Evolutionary conservation across 495 filamentous ascomycete species (phyloP).

Genomic region (Penicillium macrosclerotiorum): DNA sequence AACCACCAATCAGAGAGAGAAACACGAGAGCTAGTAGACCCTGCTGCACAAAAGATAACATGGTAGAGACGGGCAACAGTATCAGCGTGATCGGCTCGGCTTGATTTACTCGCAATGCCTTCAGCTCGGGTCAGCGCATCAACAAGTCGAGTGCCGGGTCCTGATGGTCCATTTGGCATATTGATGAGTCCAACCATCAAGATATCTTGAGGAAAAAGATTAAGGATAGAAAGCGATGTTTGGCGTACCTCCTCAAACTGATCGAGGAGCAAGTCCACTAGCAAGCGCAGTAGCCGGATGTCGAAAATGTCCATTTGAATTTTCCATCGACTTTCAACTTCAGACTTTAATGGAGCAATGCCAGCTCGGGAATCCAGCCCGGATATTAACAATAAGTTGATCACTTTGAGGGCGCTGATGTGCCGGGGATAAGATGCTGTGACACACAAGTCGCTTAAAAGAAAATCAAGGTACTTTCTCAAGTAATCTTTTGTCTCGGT

Average conservation of each 20-base stretch:
- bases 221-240: slow-evolving; percentile 58
- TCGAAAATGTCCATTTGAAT: slow-evolving; percentile 55
- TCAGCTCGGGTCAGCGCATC: slow-evolving; percentile 39
- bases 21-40: slow-evolving; percentile 1
- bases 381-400: slow-evolving; percentile 59
- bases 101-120: slow-evolving; percentile 62
- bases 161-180: neutral
- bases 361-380: slow-evolving; percentile 41
- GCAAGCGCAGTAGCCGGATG: slow-evolving; percentile 42
- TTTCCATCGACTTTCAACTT: slow-evolving; percentile 43
- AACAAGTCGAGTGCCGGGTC: slow-evolving; percentile 18
- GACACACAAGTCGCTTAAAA: slow-evolving; percentile 69
- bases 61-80: slow-evolving; percentile 66
- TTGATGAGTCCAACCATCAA: slow-evolving; percentile 16
- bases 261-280: slow-evolving; percentile 78
- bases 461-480: slow-evolving; percentile 64
- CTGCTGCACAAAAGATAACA: slow-evolving; percentile 48
- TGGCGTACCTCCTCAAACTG: slow-evolving; percentile 91
- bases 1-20: slow-evolving; percentile 31
- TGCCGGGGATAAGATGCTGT: slow-evolving; percentile 84
- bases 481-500: slow-evolving; percentile 60
- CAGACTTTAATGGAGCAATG: slow-evolving; percentile 25
- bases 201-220: slow-evolving; percentile 36
- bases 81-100: slow-evolving; percentile 83
- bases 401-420: slow-evolving; percentile 69